Percentiles rank a stretch among this genome's conserved stretches.
Evolutionary conservation across 495 filamentous ascomycete species (phyloP).

Genomic region (Neurospora sp.): DNA sequence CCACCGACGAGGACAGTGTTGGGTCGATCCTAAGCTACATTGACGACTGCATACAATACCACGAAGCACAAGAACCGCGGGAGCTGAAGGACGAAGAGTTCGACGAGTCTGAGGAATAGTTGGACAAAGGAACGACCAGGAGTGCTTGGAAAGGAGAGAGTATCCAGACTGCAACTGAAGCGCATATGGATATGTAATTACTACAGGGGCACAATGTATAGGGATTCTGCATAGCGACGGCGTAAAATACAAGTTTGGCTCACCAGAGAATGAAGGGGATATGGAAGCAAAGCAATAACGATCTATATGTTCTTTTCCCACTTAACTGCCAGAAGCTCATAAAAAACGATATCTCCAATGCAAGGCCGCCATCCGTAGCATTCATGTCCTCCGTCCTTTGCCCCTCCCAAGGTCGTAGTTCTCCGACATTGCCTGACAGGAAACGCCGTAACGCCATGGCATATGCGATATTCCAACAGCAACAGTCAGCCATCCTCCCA

Average conservation of each 20-base stretch:
- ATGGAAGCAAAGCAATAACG: background rate
- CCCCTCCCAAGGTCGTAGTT: background rate
- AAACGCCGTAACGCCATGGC: background rate
- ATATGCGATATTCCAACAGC: background rate
- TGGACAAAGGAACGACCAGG: background rate
- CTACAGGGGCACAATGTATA: background rate
- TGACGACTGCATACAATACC: slow-evolving; percentile 90
- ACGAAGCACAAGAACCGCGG: slow-evolving; percentile 89
- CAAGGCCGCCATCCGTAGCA: background rate
- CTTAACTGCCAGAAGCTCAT: background rate
- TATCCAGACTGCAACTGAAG: background rate
- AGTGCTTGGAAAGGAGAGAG: background rate
- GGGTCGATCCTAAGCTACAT: slow-evolving; percentile 88
- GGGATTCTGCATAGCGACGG: slow-evolving; percentile 41
- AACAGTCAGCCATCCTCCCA: background rate
- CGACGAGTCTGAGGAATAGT: slow-evolving; percentile 44
- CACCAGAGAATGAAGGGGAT: background rate
- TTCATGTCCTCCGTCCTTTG: background rate
- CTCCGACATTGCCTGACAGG: background rate
- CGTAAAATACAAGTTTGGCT: slow-evolving; percentile 20
- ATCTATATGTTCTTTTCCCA: background rate
- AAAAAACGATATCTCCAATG: background rate
- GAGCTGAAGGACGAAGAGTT: slow-evolving; percentile 72
- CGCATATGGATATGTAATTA: background rate
- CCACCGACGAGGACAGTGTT: slow-evolving; percentile 89